Evolutionary conservation across 1,284 basidiomycete genomes (phyloP), one percentile per base, ranked within the genome.

Genomic region (Boletus semigastroideus): DNA sequence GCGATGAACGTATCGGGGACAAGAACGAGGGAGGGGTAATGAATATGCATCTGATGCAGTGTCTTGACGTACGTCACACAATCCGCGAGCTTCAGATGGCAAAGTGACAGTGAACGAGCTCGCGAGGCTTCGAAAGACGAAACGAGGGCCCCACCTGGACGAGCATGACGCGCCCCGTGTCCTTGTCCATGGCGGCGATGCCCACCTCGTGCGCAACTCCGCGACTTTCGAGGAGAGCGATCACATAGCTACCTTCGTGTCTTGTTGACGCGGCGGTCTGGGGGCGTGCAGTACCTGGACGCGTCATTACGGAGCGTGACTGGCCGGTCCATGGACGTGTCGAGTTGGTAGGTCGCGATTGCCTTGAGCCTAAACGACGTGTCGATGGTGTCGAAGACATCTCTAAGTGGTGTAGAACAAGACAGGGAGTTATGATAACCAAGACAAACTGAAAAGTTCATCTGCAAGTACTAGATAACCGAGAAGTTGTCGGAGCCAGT

Each of bases 11-110:
- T 91, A 61, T 92, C 89, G 0, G 90, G 90, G 8, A 94, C 81
- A 6, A 97, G 74, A 33, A 96, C 75, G 14, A 86, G 72, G 12
- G 72, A 76, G 0, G 94, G 93, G 7, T 74, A 76, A 61, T 94
- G 85, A 10, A 92, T 67, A 55, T 86, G 82, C 74, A 96, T 81
- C 61, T 95, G 91, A 57, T 95, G 91, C 9, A 95, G 72, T 0
- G 90, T 93, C 66, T 91, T 92, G 52, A 92, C 84, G 60, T 93
- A 97, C 17, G 90, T 90, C 52, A 87, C 80, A 57, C 85, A 87
- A 62, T 94, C 91, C 33, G 87, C 82, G 22, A 93, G 75, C 90
- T 94, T 47, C 20, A 30, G 20, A 11, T n/a, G 14, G 11, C 27
- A 17, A n/a, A 14, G 4, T 6, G 16, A 6, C 14, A 33, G 16